These are phyloP conservation scores for Pseudomassariella vexata DNA, from an alignment of 2,329 filamentous ascomycete species.

Conservation along the genomic window DNA sequence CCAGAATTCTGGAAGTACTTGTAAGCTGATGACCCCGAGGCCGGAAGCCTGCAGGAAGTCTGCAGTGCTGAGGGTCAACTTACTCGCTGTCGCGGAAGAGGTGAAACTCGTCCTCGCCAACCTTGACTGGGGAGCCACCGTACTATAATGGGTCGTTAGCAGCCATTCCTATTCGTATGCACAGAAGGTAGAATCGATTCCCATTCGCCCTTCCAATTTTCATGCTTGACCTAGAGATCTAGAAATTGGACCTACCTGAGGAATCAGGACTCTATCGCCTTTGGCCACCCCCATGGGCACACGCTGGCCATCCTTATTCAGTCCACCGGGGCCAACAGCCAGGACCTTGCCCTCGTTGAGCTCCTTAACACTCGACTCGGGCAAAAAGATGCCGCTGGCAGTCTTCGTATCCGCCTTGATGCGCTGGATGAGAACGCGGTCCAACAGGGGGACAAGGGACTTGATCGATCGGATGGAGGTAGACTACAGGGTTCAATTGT, in stretches of 20 bases:
- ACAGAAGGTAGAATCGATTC: neutral
- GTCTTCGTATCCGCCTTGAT: conserved; percentile 97
- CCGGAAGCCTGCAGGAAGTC: conserved; percentile 4
- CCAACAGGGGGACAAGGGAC: conserved; percentile 88
- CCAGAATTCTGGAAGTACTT: conserved; percentile 72
- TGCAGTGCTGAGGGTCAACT: conserved; percentile 36
- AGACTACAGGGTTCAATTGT: conserved; percentile 33
- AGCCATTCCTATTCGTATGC: neutral
- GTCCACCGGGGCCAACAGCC: conserved; percentile 82
- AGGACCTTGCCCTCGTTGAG: conserved; percentile 96
- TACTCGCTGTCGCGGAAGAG: conserved; percentile 98
- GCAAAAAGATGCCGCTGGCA: conserved; percentile 93
- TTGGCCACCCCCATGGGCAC: conserved; percentile 74
- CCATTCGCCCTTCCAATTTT: neutral
- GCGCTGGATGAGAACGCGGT: conserved; percentile 97
- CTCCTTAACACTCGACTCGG: conserved; percentile 95
- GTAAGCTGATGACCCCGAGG: too few relatives aligned
- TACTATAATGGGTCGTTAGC: conserved; percentile 49
- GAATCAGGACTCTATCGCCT: conserved; percentile 93
- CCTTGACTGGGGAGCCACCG: conserved; percentile 91
- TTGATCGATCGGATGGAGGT: conserved; percentile 91
- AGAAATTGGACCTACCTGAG: conserved; percentile 61
- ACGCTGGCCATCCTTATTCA: conserved; percentile 86
- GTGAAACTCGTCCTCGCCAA: conserved; percentile 92
- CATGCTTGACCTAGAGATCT: too few relatives aligned